Conservation (phyloP, 2,329 filamentous ascomycete species). For the Coniochaeta sp. region DNA sequence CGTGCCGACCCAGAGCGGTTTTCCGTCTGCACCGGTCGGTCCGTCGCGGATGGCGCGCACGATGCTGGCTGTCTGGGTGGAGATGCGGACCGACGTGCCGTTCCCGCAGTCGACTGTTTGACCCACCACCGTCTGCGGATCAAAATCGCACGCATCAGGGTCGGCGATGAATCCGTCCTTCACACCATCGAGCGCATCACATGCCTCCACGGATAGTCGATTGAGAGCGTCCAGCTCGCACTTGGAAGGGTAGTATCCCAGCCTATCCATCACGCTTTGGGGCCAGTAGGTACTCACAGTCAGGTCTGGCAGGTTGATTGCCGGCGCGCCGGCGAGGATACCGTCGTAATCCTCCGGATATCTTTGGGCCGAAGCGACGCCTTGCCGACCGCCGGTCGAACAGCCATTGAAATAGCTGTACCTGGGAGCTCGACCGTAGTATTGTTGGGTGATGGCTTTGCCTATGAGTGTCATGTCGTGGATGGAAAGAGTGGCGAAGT, state of each 20-base stretch:
- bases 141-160: constrained; percentile 25
- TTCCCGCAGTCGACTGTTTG: constrained; percentile 3
- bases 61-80: constrained; percentile 8
- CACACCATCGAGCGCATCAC: constrained; percentile 35
- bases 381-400: constrained; percentile 42
- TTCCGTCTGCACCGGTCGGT: constrained; percentile 3
- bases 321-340: constrained; percentile 31
- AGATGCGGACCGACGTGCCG: constrained; percentile 10
- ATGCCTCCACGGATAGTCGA: constrained; percentile 28
- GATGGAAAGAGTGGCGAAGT: constrained; percentile 2
- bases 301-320: constrained; percentile 9
- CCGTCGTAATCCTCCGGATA: constrained; percentile 42
- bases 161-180: constrained; percentile 34
- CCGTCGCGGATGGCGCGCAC: constrained; percentile 11
- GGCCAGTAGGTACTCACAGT: constrained; percentile 24
- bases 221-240: constrained; percentile 19
- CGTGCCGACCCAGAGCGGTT: constrained; percentile 7
- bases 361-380: constrained; percentile 33
- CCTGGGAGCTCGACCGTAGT: constrained; percentile 24
- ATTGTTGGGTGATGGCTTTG: constrained; percentile 1
- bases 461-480: constrained; percentile 14
- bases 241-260: constrained; percentile 17
- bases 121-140: constrained; percentile 19
- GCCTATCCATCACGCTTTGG: constrained; percentile 10
- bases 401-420: constrained; percentile 40